Conservation (phyloP, 2,329 filamentous ascomycete genomes). For the Reticulascus tulasneorum region DNA sequence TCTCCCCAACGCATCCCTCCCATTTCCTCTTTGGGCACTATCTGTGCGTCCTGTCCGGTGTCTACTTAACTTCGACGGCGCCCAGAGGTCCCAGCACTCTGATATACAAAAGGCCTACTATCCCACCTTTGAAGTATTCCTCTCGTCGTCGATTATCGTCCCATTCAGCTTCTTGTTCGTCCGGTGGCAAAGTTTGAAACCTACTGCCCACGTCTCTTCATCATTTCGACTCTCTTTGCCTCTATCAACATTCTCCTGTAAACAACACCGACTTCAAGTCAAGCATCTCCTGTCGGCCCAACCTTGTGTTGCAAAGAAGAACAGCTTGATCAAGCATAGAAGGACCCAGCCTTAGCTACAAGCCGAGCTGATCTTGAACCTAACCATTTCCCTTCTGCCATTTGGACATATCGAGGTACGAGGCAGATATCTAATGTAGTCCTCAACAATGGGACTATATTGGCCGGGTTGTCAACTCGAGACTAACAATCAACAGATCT, state of each 20-base stretch:
- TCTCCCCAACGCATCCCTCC: slow-evolving; percentile 26
- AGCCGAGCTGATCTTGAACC: too few species aligned
- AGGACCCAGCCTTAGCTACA: too few species aligned
- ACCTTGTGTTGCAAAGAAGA: too few species aligned
- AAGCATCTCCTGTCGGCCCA: slow-evolving; percentile 1
- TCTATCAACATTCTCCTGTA: too few species aligned
- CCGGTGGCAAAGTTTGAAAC: too few species aligned
- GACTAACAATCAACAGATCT: slow-evolving; percentile 8
- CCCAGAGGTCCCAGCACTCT: slow-evolving; percentile 4
- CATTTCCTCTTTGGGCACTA: slow-evolving; percentile 36
- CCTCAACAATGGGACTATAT: too few species aligned
- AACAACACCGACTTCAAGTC: slow-evolving; percentile 2
- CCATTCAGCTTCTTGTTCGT: slow-evolving; percentile 15
- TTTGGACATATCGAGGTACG: too few species aligned
- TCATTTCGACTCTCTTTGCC: too few species aligned
- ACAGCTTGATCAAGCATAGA: too few species aligned
- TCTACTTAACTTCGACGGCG: slow-evolving; percentile 13
- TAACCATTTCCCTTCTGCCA: slow-evolving; percentile 1
- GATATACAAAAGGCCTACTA: slow-evolving; percentile 15
- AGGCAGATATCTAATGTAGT: too few species aligned
- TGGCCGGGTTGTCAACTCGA: too few species aligned
- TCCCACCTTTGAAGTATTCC: slow-evolving; percentile 10
- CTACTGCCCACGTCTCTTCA: too few species aligned
- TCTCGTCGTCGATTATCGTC: slow-evolving; percentile 10
- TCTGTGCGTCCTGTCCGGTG: slow-evolving; percentile 30